These are phyloP conservation scores for Rhodamnia argentea DNA, from an alignment of 345 rosid genomes.

Conservation along the genomic window DNA sequence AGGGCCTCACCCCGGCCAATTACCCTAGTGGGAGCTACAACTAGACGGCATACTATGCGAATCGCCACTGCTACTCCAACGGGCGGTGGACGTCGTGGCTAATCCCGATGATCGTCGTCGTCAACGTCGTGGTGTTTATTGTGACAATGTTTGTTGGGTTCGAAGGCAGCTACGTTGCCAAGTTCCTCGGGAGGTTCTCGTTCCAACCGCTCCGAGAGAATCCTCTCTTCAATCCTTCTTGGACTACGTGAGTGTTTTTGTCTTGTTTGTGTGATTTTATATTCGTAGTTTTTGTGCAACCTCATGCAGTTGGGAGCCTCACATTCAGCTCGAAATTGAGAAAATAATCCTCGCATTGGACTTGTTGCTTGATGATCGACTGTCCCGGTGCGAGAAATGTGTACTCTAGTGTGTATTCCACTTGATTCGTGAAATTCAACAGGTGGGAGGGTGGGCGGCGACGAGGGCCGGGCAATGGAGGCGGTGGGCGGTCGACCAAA, in stretches of 20 bases:
- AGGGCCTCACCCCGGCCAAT: not conserved
- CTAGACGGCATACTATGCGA: slow-evolving; percentile 13
- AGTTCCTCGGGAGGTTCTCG: slow-evolving; percentile 69
- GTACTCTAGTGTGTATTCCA: too few species aligned
- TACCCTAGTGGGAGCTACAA: not conserved
- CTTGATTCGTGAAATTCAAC: too few species aligned
- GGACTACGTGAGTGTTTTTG: slow-evolving; percentile 46
- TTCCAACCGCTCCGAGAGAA: slow-evolving; percentile 83
- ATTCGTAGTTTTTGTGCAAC: not conserved
- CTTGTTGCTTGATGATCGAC: too few species aligned
- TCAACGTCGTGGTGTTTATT: slow-evolving; percentile 56
- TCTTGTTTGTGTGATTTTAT: too few species aligned
- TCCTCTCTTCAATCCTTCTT: slow-evolving; percentile 92
- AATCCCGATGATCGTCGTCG: slow-evolving; percentile 68
- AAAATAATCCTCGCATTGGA: too few species aligned
- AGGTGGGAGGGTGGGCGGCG: too few species aligned
- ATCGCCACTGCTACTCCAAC: slow-evolving; percentile 14
- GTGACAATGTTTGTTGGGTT: slow-evolving; percentile 51
- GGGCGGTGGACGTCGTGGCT: slow-evolving; percentile 88
- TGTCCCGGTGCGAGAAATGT: too few species aligned
- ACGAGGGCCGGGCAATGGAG: too few species aligned
- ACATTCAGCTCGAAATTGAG: not conserved
- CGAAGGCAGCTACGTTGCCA: slow-evolving; percentile 53
- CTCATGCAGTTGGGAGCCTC: not conserved
- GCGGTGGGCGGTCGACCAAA: too few species aligned